Base-by-base conservation (phyloP, 2,329 filamentous ascomycete genomes). In the Exophiala spinifera region DNA sequence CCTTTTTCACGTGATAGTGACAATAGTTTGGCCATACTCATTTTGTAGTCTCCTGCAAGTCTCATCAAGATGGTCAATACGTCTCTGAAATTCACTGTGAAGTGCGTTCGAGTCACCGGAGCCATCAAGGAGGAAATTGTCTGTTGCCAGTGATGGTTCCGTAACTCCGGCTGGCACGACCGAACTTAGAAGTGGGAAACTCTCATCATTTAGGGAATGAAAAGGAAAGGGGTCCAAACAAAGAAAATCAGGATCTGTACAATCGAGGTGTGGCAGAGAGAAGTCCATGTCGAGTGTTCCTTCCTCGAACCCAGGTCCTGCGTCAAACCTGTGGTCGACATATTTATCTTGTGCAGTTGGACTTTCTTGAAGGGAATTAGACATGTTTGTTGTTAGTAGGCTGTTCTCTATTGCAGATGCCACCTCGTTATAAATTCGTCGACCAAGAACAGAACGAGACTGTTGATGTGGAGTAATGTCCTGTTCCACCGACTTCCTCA, bases 151-250 rank as follows among this genome's bases (percentile, higher is more conserved):
- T 17, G 39, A 17, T 20, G 14, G 39, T 10, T 42, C 39, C 5
- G 20, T 42, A 15, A 42, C n/a, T 42, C 4, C 39, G 11, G 17
- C 39, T 42, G 39, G 39, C 19, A 42, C 39, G 39, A 4, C 39
- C 20, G 17, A 20, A 42, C 39, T 42, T 42, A 17, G 17, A 42
- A 42, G 17, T 17, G 39, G 17, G 39, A 20, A 20, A 20, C 5
- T 3, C 17, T 42, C 39, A 42, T 42, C 14, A 42, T 42, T 42
- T 20, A 13, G 11, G 7, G 13, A 25, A 44, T 44, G 40, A 44
- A 44, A 46, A 28, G 21, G 21, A 46, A 46, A 46, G 21, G 43
- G 43, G 43, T 46, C 43, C 8, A 46, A 46, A 33, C 3, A 46
- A 46, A 46, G 43, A n/a, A 46, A 33, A 46, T 13, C 17, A 14